A percentile compares a stretch with the other conserved stretches of the same genome.
Conservation (phyloP, 1,139 yeast species). For the Suhomyces bokatorum region DNA sequence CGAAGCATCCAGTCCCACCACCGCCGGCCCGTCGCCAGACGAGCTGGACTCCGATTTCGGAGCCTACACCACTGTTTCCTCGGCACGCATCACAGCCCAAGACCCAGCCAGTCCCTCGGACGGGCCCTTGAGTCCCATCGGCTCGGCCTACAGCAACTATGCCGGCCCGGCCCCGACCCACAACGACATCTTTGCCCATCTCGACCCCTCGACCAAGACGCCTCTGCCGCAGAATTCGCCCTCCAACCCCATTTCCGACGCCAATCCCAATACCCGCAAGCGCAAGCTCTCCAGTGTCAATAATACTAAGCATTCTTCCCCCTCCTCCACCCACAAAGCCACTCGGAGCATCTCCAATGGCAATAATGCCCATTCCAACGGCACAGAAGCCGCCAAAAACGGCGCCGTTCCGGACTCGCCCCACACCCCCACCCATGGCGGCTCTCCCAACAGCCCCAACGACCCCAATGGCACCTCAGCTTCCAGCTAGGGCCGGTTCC, state of each 20-base stretch:
- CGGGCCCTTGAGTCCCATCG: conserved; percentile 2
- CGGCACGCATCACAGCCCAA: neutral
- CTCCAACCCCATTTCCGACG: neutral
- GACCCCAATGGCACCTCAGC: conserved; percentile 2
- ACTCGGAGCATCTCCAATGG: conserved; percentile 3
- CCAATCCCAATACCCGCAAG: neutral
- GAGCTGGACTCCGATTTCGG: neutral
- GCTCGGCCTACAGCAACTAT: neutral
- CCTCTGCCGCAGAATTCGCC: neutral
- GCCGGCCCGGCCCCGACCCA: neutral
- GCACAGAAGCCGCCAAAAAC: neutral
- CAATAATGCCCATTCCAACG: neutral
- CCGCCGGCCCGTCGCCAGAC: neutral
- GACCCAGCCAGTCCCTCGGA: conserved; percentile 1
- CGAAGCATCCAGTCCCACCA: neutral
- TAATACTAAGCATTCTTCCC: neutral
- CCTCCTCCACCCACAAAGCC: conserved; percentile 5
- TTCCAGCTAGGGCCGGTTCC: neutral
- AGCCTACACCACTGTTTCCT: conserved; percentile 5
- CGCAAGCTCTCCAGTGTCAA: conserved; percentile 8
- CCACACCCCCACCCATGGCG: neutral
- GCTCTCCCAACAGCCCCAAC: neutral
- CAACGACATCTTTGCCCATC: conserved; percentile 4
- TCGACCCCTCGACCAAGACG: neutral
- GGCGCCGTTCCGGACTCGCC: neutral